Base-by-base conservation (phyloP, 768 basidiomycete genomes). In the Lentinula detonsa region DNA sequence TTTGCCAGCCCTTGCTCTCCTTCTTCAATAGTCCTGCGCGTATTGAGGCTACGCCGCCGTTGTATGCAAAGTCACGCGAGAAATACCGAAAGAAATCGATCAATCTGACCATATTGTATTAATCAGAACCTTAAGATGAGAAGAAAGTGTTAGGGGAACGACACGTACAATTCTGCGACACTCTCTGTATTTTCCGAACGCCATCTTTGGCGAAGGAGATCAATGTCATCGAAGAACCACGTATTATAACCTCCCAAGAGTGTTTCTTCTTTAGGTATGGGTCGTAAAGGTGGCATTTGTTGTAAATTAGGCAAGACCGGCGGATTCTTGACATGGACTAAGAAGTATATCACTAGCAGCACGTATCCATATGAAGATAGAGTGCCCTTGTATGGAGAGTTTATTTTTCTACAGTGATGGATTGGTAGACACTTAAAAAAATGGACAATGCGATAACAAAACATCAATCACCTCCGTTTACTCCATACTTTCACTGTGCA, bases 221-320 rank as follows among this genome's bases (percentile, higher is more conserved):
- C 94, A 69, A 95, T 88, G 73, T 99, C 96, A 76, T 98, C 96
- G 71, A 98, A 99, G 78, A 99, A 98, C 91, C 93, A 93, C 68
- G 86, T 87, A 74, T 94, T 92, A 77, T 87, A 81, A 63, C 86
- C 92, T 64, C 84, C 84, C 62, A 93, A 78, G 74, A 91, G 86
- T 49, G 84, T 90, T 66, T 91, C 91, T 71, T 88, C 91, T 90
- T 91, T 66, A 11, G 56, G 57, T 68, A 95, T 92, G 37, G 93
- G 91, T 55, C 91, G 88, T 66, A 95, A 72, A 37, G 95, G 93
- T 23, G 93, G 93, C 81, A 97, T 91, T 73, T 93, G 88, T 78
- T 97, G 95, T 63, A 97, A 81, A 76, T 97, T 97, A 65, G 96
- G 96, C 62, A 99, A 81, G 46, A 99, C 92, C 28, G 95, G 92